Base-by-base conservation (phyloP, 106 monocot genomes). In the Apostasia ramifera region DNA sequence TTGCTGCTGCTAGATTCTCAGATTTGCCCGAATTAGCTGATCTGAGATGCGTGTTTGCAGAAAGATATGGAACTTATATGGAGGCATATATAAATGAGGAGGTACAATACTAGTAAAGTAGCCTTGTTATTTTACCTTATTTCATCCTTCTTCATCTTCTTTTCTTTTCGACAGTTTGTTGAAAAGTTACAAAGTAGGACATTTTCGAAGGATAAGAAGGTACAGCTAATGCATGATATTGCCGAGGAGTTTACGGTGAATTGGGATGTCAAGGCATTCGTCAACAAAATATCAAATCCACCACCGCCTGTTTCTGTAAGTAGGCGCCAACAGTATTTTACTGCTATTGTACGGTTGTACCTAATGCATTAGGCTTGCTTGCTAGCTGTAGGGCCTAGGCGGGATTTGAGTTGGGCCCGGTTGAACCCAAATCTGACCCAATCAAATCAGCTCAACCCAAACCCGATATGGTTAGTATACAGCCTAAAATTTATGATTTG, bases 1-100 rank as follows among this genome's bases (percentile, higher is more conserved):
- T 81, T 79, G 94, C 94, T 63, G 87, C 94, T 14, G 94, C 94
- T 38, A 90, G 94, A 77, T 87, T 90, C 66, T 67, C 94, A 3
- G 87, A 94, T 77, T 70, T 94, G 59, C 94, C 90, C 45, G 94
- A 94, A 75, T 71, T 94, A 60, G 81, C 66, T 73, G 77, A 88
- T 67, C 81, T 94, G 13, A 76, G 94, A 62, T 79, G 58, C 64
- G 56, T 54, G 1, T 94, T 94, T 44, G 76, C 49, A 9, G 72
- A 75, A 66, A 74, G 84, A 69, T 90, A 85, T 67, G 85, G 87
- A 13, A 73, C 77, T 85, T 4, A 40, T 0, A 59, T 83, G 71
- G 90, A 94, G 74, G 58, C 80, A 39, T 88, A 57, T 50, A 85
- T 83, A 6, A 88, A 81, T 69, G 38, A 42, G 14, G 80, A 90